Evolutionary conservation across 2,329 filamentous ascomycete species (phyloP).

Genomic region (Rhytidhysteron rufulum): DNA sequence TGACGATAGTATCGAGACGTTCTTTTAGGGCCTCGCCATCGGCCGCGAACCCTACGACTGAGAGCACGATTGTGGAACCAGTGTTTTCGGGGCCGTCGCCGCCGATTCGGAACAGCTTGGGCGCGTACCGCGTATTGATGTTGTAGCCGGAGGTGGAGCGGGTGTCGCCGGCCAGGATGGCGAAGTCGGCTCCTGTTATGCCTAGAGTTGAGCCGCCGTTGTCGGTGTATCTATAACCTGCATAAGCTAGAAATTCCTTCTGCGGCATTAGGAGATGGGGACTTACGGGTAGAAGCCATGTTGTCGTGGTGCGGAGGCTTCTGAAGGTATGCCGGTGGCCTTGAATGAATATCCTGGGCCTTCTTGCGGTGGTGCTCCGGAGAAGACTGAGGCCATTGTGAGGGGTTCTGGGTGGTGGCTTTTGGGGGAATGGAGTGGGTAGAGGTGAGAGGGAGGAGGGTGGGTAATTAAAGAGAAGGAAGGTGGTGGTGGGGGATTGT

Average conservation of each 20-base stretch:
- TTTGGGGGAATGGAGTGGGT: neutral
- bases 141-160: conserved; percentile 90
- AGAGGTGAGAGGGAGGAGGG: conserved; percentile 11
- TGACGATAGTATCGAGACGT: conserved; percentile 88
- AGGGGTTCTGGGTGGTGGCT: conserved; percentile 3
- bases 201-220: conserved; percentile 96
- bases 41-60: conserved; percentile 92
- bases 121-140: conserved; percentile 94
- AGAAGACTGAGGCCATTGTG: conserved; percentile 54
- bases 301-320: conserved; percentile 52
- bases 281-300: conserved; percentile 91
- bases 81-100: conserved; percentile 82
- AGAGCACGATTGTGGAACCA: conserved; percentile 82
- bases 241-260: conserved; percentile 13
- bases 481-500: too few species aligned
- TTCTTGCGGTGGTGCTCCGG: conserved; percentile 48
- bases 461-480: conserved; percentile 12
- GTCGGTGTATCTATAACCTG: conserved; percentile 74
- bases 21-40: conserved; percentile 93
- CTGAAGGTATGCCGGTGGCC: conserved; percentile 40
- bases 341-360: conserved; percentile 60
- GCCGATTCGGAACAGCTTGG: conserved; percentile 96
- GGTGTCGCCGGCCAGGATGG: conserved; percentile 96
- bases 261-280: neutral
- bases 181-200: conserved; percentile 90